These are phyloP conservation scores for Neurospora africana DNA, from an alignment of 495 filamentous ascomycete genomes.

Conservation along the genomic window DNA sequence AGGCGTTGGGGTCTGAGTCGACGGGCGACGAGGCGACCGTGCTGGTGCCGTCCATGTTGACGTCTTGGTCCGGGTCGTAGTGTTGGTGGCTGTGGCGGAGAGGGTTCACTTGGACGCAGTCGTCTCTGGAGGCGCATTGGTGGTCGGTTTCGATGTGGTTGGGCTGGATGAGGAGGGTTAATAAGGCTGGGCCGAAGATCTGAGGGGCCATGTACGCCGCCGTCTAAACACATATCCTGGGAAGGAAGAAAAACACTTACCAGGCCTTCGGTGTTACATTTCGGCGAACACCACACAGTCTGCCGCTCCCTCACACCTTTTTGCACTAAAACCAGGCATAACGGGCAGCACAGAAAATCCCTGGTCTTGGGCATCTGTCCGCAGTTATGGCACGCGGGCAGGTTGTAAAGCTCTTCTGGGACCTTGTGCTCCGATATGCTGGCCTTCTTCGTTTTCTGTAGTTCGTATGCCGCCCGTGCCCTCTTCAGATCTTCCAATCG, in stretches of 20 bases:
- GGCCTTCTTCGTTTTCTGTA: slow-evolving; percentile 27
- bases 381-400: slow-evolving; percentile 31
- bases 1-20: not conserved
- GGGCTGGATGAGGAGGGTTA: slow-evolving; percentile 3
- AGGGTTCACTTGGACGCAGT: slow-evolving; percentile 10
- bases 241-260: slow-evolving; percentile 19
- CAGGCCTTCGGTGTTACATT: slow-evolving; percentile 30
- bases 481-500: slow-evolving; percentile 32
- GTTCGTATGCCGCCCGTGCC: slow-evolving; percentile 33
- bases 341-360: slow-evolving; percentile 25
- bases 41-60: slow-evolving; percentile 2
- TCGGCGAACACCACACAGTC: slow-evolving; percentile 34
- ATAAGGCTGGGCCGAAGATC: not conserved
- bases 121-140: slow-evolving; percentile 13
- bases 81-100: not conserved
- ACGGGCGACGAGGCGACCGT: not conserved
- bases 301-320: slow-evolving; percentile 13
- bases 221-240: not conserved
- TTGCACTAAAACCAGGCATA: slow-evolving; percentile 29
- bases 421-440: slow-evolving; percentile 13
- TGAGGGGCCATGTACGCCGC: not conserved
- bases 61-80: not conserved
- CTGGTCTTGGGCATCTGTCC: slow-evolving; percentile 16
- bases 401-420: slow-evolving; percentile 18
- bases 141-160: slow-evolving; percentile 13